Base-by-base conservation (phyloP, 108 stramenopile species). In the Skeletonema costatum region DNA sequence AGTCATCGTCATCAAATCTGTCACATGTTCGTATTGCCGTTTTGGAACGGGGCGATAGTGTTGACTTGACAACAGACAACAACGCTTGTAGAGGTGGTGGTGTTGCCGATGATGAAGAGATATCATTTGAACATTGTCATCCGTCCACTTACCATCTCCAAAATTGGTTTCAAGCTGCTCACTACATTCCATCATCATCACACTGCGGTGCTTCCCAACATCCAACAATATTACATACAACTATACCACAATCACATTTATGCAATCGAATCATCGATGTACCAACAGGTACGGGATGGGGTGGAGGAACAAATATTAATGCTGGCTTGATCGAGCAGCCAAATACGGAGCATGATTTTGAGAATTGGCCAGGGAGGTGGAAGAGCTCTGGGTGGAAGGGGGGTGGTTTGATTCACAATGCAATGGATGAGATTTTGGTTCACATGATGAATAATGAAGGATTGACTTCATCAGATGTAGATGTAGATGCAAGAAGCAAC, bases 251-350 rank as follows among this genome's bases (percentile, higher is more conserved):
- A 59, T 25, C n/a, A 13, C 9, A 66, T 66, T 32, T 82, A 53
- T 33, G 60, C 33, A 58, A 74, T 56, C 76, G 92, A 38, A 62
- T 65, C 16, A 62, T 88, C 42, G 86, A 87, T 53, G 60, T 90
- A 17, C 92, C 92, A 1, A 84, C 78, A 1, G 93, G 93, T 36
- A 61, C 60, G 42, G 88, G 87, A 17, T 76, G 83, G 44, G 93
- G 93, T 31, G 93, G 93, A 0, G 74, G 85, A 12, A 90, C 89
- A n/a, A 90, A 89, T 60, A 83, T 92, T 30, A 80, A 94, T 75
- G 93, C 93, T 4, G 79, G 88, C n/a, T 65, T 94, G 32, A 58
- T 80, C 30, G 46, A 75, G 21, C 68, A 78, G 10, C 93, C 93
- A 8, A 6, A 58, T 12, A 86, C 88, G 63, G 68, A 80, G 39